Evolutionary conservation across 805 yeast species (phyloP), one percentile per base, ranked within the genome.

Genomic region (Sugiyamaella lignohabitans): DNA sequence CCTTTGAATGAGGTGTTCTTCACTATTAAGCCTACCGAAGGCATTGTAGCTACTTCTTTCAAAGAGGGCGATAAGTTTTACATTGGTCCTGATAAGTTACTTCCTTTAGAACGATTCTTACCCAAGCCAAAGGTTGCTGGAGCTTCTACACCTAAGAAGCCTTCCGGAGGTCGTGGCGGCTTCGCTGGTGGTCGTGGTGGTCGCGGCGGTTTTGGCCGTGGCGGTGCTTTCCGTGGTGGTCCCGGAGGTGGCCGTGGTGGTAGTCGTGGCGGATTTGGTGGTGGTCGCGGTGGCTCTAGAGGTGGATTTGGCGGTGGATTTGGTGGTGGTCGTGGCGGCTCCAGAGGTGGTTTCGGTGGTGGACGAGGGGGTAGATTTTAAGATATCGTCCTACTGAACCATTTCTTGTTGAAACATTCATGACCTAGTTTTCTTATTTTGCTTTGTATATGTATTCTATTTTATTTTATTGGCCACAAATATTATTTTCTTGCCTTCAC

Each of bases 1-100:
- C 98, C 98, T 41, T 71, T 93, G 65, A 93, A 93, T 65, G 98
- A 93, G 70, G 97, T 93, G n/a, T 91, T 78, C 65, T 93, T 93
- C 77, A 93, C 99, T 34, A 82, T 93, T 59, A 93, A 93, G 71
- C 93, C 97, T 48, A 75, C 85, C 44, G 98, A 93, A 64, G 99
- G 99, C 63, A 93, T 93, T 45, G 93, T 85, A 66, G 96, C 98
- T 47, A 69, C 77, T 32, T 86, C 96, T 45, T 93, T 93, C 77
- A 87, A 87, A 69, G 84, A 79, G 40, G 98, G 98, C 58, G 98
- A 93, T 69, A 89, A 89, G 71, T 91, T 93, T 66, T 93, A 71
- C 73, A 93, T 93, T 69, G 95, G 89, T 49, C 87, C 94, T 46
- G 98, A 93, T 70, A 93, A 93, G 70, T 75, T 93, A 57, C 79